Percentiles rank a stretch among this genome's conserved stretches.
phyloP scores from a whole-genome alignment of 2,329 filamentous ascomycete species.

The Neonectria magnoliae region DNA sequence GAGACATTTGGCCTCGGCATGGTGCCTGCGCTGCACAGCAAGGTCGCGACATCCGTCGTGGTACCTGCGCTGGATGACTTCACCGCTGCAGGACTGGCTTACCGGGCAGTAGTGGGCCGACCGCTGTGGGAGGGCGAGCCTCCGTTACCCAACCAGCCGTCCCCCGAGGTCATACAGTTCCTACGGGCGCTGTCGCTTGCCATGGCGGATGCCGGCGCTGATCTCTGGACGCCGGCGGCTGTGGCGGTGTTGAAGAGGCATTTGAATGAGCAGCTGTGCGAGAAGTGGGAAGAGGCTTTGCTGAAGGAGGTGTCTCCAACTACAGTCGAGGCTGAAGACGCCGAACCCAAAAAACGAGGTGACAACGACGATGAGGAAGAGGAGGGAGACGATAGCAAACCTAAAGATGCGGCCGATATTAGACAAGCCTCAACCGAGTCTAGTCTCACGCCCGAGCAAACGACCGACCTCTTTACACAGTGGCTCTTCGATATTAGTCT shows the following conservation, averaged over 20 bases:
- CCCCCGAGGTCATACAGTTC: conserved; percentile 77
- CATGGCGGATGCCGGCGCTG: conserved; percentile 77
- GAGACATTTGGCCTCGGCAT: conserved; percentile 68
- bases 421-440: conserved; percentile 4
- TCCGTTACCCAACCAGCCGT: conserved; percentile 80
- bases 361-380: conserved; percentile 19
- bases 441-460: conserved; percentile 39
- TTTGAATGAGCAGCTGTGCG: conserved; percentile 61
- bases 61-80: conserved; percentile 61
- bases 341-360: neutral
- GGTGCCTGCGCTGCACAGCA: conserved; percentile 71
- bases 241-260: conserved; percentile 70
- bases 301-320: conserved; percentile 37
- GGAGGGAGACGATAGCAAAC: conserved; percentile 23
- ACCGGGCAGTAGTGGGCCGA: conserved; percentile 66
- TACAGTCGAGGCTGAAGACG: conserved; percentile 19
- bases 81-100: conserved; percentile 51
- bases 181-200: conserved; percentile 70
- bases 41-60: conserved; percentile 65
- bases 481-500: conserved; percentile 70
- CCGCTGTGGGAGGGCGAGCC: conserved; percentile 85
- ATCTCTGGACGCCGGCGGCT: conserved; percentile 82
- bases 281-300: conserved; percentile 58
- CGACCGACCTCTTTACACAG: conserved; percentile 63
- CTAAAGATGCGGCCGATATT: conserved; percentile 14